Percentiles rank a stretch among this genome's conserved stretches.
These are phyloP conservation scores for Eutrema salsugineum DNA, from an alignment of 441 rosid genomes.

Conservation along the genomic window DNA sequence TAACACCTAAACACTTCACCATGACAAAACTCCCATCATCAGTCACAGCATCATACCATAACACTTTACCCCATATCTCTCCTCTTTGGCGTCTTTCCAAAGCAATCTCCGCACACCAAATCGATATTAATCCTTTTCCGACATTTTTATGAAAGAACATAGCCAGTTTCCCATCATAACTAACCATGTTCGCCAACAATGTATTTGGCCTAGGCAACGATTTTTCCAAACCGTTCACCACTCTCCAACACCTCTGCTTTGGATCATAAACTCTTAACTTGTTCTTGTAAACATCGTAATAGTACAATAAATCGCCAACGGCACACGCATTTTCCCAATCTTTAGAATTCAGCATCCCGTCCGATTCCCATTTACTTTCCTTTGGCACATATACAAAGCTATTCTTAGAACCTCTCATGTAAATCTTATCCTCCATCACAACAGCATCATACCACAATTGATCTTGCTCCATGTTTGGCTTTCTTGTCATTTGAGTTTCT, in stretches of 20 bases:
- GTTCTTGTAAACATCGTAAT: not conserved
- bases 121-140: too few species aligned
- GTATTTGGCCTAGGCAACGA: not conserved
- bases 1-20: not conserved
- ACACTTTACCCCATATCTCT: not conserved
- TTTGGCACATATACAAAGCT: not conserved
- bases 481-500: too few species aligned
- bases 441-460: too few species aligned
- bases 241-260: not conserved
- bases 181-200: not conserved
- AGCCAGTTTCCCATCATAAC: not conserved
- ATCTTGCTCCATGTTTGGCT: too few species aligned
- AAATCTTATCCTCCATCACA: too few species aligned
- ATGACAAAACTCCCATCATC: not conserved
- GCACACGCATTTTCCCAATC: not conserved
- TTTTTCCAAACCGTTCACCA: not conserved
- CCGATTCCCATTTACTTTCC: not conserved
- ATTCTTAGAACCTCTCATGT: too few species aligned
- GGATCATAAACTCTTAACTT: not conserved
- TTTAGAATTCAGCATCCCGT: not conserved
- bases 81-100: too few species aligned
- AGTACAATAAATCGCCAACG: not conserved
- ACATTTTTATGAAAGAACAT: not conserved
- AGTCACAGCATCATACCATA: not conserved
- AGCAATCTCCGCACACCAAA: too few species aligned